Evolutionary conservation across 2,329 filamentous ascomycete genomes (phyloP).

Genomic region (Diaporthe vexans): DNA sequence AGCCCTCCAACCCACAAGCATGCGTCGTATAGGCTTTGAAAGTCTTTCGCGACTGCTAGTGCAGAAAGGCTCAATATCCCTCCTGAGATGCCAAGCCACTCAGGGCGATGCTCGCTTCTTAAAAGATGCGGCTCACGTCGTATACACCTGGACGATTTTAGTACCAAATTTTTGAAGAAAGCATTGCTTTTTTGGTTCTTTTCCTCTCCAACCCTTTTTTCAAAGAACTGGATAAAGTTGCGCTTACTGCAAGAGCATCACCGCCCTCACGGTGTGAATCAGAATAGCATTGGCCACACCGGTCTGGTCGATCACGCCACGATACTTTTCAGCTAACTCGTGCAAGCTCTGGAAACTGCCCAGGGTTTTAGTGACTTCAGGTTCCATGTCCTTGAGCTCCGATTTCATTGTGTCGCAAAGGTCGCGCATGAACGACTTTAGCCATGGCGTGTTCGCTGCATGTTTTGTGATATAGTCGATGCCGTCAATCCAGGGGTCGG

Average conservation of each 20-base stretch:
- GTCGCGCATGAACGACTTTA: background rate
- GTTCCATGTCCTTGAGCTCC: background rate
- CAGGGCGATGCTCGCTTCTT: background rate
- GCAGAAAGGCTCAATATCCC: background rate
- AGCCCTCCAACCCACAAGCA: background rate
- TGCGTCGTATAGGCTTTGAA: background rate
- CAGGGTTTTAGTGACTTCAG: background rate
- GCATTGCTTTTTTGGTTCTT: too few species aligned
- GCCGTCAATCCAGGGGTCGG: background rate
- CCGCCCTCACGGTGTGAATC: background rate
- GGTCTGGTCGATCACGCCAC: background rate
- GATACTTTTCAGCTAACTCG: background rate
- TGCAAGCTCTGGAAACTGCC: background rate
- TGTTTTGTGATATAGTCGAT: background rate
- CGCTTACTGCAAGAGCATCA: background rate
- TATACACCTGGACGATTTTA: background rate
- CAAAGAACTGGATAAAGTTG: background rate
- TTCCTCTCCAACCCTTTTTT: too few species aligned
- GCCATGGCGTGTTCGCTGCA: background rate
- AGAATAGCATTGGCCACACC: background rate
- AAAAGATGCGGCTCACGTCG: background rate
- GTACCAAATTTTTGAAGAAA: too few species aligned
- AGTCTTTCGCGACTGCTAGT: background rate
- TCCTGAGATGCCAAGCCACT: background rate
- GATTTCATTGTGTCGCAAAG: background rate